Evolutionary conservation across 2,329 filamentous ascomycete genomes (phyloP).

Genomic region (Colletotrichum scovillei): DNA sequence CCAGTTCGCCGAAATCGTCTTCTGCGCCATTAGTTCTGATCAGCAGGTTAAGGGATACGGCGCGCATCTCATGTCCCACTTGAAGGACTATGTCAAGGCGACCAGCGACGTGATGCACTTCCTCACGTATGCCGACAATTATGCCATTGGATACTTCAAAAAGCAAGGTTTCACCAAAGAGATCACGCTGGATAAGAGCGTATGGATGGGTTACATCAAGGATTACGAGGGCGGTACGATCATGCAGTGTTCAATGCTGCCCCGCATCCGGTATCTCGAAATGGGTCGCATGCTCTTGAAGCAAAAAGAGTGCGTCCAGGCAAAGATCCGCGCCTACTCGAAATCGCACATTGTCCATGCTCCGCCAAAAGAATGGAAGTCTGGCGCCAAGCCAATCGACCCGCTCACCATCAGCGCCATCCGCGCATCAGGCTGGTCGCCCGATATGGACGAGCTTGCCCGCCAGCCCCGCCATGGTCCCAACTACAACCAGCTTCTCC

Average conservation of each 20-base stretch:
- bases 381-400: constrained; percentile 80
- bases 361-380: constrained; percentile 88
- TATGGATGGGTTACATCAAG: constrained; percentile 99
- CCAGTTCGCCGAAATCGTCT: constrained; percentile 97
- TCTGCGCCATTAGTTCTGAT: constrained; percentile 96
- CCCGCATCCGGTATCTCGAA: constrained; percentile 93
- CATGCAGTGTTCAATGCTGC: constrained; percentile 99
- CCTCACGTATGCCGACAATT: constrained; percentile 98
- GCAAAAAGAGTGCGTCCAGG: constrained; percentile 94
- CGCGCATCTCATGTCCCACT: constrained; percentile 95
- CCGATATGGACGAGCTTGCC: constrained; percentile 97
- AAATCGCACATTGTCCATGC: constrained; percentile 89
- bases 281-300: constrained; percentile 93
- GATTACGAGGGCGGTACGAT: constrained; percentile 99
- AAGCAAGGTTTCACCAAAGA: constrained; percentile 99
- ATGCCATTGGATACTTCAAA: constrained; percentile 98
- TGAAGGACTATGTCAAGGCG: constrained; percentile 98
- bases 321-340: constrained; percentile 92
- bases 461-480: constrained; percentile 95
- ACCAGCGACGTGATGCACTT: constrained; percentile 99
- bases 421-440: constrained; percentile 92
- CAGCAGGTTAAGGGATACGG: constrained; percentile 99
- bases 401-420: constrained; percentile 90
- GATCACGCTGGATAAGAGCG: constrained; percentile 87
- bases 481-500: constrained; percentile 93